These are phyloP conservation scores for Colletotrichum brevisporum DNA, from an alignment of 2,329 filamentous ascomycete genomes.

Conservation along the genomic window DNA sequence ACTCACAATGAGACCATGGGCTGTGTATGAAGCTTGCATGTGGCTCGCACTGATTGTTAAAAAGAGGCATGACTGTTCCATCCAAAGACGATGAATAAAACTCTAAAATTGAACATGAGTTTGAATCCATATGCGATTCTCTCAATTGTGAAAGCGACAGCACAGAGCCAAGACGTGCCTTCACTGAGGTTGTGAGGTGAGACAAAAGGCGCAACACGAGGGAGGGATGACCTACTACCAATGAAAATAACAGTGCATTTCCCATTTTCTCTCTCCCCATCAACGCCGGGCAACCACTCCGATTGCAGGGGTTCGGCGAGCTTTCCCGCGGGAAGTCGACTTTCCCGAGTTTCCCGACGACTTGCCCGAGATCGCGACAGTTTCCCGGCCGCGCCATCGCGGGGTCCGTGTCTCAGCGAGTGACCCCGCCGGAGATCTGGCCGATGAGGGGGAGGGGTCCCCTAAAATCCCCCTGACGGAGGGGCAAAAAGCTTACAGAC, in stretches of 20 bases:
- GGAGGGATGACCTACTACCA: neutral
- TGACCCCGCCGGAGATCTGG: constrained; percentile 17
- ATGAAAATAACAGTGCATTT: too few relatives aligned
- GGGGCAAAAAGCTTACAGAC: neutral
- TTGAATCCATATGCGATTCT: neutral
- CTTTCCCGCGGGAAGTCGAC: constrained; percentile 5
- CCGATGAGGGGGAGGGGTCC: constrained; percentile 1
- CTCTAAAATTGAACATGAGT: neutral
- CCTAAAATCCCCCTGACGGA: neutral
- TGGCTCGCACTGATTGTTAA: too few relatives aligned
- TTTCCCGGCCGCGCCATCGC: constrained; percentile 25
- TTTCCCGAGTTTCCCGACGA: constrained; percentile 15
- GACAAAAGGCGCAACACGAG: neutral
- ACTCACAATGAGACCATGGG: too few relatives aligned
- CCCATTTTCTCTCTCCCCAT: too few relatives aligned
- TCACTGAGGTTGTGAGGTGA: neutral
- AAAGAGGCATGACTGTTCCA: neutral
- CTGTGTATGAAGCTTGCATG: too few relatives aligned
- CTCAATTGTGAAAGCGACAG: neutral
- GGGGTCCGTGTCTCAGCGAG: constrained; percentile 6
- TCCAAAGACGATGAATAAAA: neutral
- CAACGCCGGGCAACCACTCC: neutral
- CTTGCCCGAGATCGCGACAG: constrained; percentile 18
- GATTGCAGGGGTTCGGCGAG: constrained; percentile 29
- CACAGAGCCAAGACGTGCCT: neutral